A percentile compares a stretch with the other conserved stretches of the same genome.
Conservation (phyloP, 495 filamentous ascomycete genomes). For the Aspergillus cristatus region DNA sequence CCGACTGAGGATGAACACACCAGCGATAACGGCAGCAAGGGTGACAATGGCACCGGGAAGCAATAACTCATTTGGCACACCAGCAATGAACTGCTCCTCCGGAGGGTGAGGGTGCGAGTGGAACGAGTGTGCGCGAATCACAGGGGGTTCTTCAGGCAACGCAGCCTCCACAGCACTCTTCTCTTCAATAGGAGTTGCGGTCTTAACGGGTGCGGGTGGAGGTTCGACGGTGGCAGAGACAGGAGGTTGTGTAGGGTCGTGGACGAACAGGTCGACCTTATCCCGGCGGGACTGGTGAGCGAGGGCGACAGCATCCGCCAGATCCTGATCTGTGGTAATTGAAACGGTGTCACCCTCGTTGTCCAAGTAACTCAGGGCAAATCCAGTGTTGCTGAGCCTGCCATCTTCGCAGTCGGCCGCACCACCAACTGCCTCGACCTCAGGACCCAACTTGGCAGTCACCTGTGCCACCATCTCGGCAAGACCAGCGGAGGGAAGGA, state of each 20-base stretch:
- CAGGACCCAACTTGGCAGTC: constrained; percentile 75
- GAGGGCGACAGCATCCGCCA: constrained; percentile 80
- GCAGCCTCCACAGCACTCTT: constrained; percentile 45
- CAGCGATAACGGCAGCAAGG: constrained; percentile 85
- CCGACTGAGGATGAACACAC: constrained; percentile 85
- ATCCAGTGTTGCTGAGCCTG: constrained; percentile 68
- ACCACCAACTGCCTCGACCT: constrained; percentile 81
- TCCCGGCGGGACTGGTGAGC: constrained; percentile 67
- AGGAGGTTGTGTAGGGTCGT: constrained; percentile 81
- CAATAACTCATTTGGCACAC: constrained; percentile 89
- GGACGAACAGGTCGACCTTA: constrained; percentile 96
- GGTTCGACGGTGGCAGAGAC: constrained; percentile 59
- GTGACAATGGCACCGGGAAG: constrained; percentile 93
- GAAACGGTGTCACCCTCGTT: constrained; percentile 97
- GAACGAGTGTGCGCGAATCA: constrained; percentile 29
- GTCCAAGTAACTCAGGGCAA: constrained; percentile 91
- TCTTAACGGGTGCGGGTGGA: constrained; percentile 45
- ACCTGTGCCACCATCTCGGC: constrained; percentile 72
- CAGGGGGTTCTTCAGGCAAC: constrained; percentile 46
- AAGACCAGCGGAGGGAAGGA: constrained; percentile 70
- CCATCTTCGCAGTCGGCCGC: constrained; percentile 65
- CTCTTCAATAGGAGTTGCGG: constrained; percentile 49
- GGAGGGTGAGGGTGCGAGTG: constrained; percentile 33
- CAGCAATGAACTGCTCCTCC: constrained; percentile 74
- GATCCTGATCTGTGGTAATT: constrained; percentile 90